Conservation (phyloP, 1,284 basidiomycete genomes). For the Cutaneotrichosporon dermatis region DNA sequence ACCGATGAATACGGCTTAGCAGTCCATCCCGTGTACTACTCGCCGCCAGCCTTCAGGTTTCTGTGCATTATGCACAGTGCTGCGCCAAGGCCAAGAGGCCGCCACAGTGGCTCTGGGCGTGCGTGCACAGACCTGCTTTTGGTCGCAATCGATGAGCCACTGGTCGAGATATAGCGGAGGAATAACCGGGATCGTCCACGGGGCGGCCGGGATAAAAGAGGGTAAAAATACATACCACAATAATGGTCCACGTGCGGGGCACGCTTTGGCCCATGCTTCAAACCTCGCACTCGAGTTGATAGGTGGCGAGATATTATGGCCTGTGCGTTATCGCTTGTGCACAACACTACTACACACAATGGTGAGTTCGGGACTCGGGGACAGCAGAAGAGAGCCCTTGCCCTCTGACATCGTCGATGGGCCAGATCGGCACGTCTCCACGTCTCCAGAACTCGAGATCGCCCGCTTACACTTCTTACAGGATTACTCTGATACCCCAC, state of each 20-base stretch:
- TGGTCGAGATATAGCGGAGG: too few species aligned
- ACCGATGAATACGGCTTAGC: too few species aligned
- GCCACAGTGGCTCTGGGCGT: too few species aligned
- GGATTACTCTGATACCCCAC: constrained; percentile 19
- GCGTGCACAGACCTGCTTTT: too few species aligned
- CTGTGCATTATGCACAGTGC: too few species aligned
- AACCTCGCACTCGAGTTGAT: background rate
- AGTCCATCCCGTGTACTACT: too few species aligned
- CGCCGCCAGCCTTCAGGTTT: too few species aligned
- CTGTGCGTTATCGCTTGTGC: background rate
- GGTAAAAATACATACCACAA: background rate
- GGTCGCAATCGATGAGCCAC: too few species aligned
- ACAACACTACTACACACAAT: background rate
- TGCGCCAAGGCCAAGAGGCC: too few species aligned
- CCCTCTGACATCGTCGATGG: too few species aligned
- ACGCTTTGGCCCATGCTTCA: background rate
- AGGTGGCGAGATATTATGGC: background rate
- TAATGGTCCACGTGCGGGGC: background rate
- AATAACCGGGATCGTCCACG: too few species aligned
- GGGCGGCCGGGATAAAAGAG: background rate
- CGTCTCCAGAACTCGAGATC: background rate
- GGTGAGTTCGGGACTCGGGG: background rate
- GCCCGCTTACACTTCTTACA: background rate
- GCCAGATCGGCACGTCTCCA: background rate
- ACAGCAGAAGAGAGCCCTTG: too few species aligned